Percentiles rank a stretch among this genome's conserved stretches.
These are phyloP conservation scores for Cladosporium sp. DNA, from an alignment of 2,329 filamentous ascomycete genomes.

Conservation along the genomic window DNA sequence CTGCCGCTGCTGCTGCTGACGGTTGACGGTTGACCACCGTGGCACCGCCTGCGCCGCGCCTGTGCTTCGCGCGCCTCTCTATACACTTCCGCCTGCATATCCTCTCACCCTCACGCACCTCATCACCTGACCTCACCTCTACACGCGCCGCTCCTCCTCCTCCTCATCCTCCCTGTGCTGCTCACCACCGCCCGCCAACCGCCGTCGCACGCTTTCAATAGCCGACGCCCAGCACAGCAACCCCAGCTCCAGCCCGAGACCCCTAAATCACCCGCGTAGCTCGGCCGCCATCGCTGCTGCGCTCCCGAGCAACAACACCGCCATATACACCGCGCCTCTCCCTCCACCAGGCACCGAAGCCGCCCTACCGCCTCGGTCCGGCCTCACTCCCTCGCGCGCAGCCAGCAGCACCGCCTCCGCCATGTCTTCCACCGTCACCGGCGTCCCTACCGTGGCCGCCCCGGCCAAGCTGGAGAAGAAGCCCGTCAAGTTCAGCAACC, in stretches of 20 bases:
- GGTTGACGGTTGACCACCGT: no score
- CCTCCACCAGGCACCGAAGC: slow-evolving; percentile 65
- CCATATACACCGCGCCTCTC: slow-evolving; percentile 15
- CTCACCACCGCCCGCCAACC: neutral
- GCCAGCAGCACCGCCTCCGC: slow-evolving; percentile 32
- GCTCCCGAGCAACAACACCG: neutral
- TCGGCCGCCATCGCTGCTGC: neutral
- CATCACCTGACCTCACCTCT: no score
- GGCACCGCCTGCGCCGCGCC: no score
- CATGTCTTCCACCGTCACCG: slow-evolving; percentile 33
- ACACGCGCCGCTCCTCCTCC: neutral
- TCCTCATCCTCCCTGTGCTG: neutral
- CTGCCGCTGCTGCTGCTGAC: no score
- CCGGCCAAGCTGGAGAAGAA: slow-evolving; percentile 82
- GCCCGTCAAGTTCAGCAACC: slow-evolving; percentile 98
- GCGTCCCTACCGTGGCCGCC: slow-evolving; percentile 38
- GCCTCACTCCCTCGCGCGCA: slow-evolving; percentile 43
- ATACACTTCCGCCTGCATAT: no score
- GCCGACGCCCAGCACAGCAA: neutral
- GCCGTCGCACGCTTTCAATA: neutral
- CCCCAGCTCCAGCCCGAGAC: slow-evolving; percentile 2
- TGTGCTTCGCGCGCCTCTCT: no score
- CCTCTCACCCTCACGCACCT: no score
- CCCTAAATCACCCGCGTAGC: slow-evolving; percentile 7
- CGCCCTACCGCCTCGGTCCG: slow-evolving; percentile 94